phyloP scores from a whole-genome alignment of 306 rosid genomes.

The Vigna radiata region DNA sequence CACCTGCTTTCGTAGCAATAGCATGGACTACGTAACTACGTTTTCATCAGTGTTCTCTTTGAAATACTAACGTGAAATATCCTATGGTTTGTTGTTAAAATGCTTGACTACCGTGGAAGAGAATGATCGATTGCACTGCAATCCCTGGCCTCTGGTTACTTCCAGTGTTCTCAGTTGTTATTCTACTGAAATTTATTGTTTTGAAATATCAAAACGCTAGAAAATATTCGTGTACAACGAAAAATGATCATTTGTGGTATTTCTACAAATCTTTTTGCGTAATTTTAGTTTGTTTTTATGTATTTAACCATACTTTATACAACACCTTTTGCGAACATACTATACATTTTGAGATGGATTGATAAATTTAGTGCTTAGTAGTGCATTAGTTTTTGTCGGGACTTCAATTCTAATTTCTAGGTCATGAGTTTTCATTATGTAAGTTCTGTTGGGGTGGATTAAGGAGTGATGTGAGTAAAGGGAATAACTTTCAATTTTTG shows the following conservation, averaged over 20 bases:
- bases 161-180: neutral
- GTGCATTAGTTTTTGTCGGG: neutral
- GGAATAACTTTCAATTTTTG: neutral
- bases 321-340: neutral
- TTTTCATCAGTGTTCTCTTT: neutral
- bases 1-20: neutral
- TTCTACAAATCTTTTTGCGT: neutral
- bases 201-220: neutral
- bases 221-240: neutral
- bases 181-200: neutral
- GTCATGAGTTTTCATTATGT: neutral
- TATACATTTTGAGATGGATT: neutral
- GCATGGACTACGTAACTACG: neutral
- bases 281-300: neutral
- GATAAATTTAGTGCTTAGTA: slow-evolving; percentile 32
- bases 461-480: neutral
- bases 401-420: slow-evolving; percentile 14
- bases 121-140: neutral
- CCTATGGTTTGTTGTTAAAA: neutral
- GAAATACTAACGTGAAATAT: neutral
- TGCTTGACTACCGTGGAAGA: neutral
- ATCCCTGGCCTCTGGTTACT: neutral
- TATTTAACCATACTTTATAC: neutral
- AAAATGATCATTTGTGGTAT: neutral
- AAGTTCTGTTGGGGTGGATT: neutral